phyloP scores from a whole-genome alignment of 352 stramenopile species.

The Bremia lactucae region DNA sequence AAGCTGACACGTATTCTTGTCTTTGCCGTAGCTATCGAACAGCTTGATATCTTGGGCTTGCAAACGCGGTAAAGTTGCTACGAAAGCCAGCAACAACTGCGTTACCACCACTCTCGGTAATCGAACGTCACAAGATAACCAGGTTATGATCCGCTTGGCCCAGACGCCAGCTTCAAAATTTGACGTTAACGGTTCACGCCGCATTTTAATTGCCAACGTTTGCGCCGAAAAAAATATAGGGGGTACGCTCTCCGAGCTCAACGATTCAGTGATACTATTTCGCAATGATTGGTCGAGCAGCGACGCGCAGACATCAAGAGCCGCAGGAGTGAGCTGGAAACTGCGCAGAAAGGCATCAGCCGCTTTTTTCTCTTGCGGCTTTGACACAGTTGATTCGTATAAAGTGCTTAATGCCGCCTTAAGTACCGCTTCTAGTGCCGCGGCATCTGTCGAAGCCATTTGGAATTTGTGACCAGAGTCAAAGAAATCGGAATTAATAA shows the following conservation, averaged over 20 bases:
- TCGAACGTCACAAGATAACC: slow-evolving; percentile 31
- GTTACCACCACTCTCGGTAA: slow-evolving; percentile 60
- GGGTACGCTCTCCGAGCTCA: slow-evolving; percentile 23
- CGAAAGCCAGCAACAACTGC: slow-evolving; percentile 59
- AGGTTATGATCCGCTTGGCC: slow-evolving; percentile 42
- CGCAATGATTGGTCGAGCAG: slow-evolving; percentile 56
- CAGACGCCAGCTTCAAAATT: slow-evolving; percentile 15
- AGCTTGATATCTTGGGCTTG: slow-evolving; percentile 26
- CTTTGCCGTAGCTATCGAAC: slow-evolving; percentile 1
- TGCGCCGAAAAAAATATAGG: slow-evolving; percentile 72
- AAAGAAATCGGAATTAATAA: not conserved
- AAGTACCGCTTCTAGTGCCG: slow-evolving; percentile 23
- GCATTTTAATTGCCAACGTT: slow-evolving; percentile 75
- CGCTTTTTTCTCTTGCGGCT: slow-evolving; percentile 43
- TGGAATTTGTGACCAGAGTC: not conserved
- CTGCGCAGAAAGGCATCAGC: slow-evolving; percentile 66
- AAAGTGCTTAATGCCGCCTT: slow-evolving; percentile 44
- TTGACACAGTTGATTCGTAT: slow-evolving; percentile 39
- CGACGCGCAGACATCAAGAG: slow-evolving; percentile 54
- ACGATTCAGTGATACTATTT: slow-evolving; percentile 1
- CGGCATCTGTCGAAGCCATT: slow-evolving; percentile 6
- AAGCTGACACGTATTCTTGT: slow-evolving; percentile 3
- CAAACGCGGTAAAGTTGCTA: slow-evolving; percentile 47
- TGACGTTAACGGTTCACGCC: slow-evolving; percentile 37
- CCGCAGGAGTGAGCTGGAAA: slow-evolving; percentile 71